Percentiles rank a stretch among this genome's conserved stretches.
phyloP scores from a whole-genome alignment of 139 green algal species.

The Ulvella scutata region DNA sequence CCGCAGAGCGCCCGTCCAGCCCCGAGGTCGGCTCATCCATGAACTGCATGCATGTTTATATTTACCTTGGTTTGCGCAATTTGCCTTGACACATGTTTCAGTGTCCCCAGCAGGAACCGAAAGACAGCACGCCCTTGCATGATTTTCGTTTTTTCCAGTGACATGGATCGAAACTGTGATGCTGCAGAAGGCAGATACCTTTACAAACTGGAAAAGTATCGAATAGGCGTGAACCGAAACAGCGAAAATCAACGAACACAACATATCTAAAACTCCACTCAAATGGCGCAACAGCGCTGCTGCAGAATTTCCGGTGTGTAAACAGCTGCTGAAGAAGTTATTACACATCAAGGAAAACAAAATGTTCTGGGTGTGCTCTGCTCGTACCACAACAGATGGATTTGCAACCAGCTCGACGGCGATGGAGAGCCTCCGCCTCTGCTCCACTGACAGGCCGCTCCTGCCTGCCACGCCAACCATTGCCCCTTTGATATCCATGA shows the following conservation, averaged over 20 bases:
- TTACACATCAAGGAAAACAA: too few relatives aligned
- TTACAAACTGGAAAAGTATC: too few relatives aligned
- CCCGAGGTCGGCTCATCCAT: conserved; percentile 22
- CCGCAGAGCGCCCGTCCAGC: conserved; percentile 69
- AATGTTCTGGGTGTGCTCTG: conserved; percentile 37
- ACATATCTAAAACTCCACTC: too few relatives aligned
- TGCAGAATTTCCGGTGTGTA: background rate
- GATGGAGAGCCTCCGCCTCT: conserved; percentile 84
- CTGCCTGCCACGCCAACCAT: conserved; percentile 23
- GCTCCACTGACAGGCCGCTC: conserved; percentile 54
- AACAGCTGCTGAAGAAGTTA: too few relatives aligned
- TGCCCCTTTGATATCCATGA: background rate
- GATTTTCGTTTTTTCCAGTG: too few relatives aligned
- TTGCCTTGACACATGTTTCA: background rate
- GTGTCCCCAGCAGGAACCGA: background rate
- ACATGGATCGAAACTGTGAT: too few relatives aligned
- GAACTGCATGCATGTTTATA: background rate
- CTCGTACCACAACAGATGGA: conserved; percentile 41
- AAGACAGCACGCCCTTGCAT: too few relatives aligned
- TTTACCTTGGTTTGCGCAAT: background rate
- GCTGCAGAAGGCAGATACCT: background rate
- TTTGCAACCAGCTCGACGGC: conserved; percentile 80
- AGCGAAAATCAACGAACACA: too few relatives aligned
- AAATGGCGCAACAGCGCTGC: too few relatives aligned
- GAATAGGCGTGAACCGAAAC: too few relatives aligned